phyloP scores from a whole-genome alignment of 2,329 filamentous ascomycete species.

The Curvularia verruculosa region DNA sequence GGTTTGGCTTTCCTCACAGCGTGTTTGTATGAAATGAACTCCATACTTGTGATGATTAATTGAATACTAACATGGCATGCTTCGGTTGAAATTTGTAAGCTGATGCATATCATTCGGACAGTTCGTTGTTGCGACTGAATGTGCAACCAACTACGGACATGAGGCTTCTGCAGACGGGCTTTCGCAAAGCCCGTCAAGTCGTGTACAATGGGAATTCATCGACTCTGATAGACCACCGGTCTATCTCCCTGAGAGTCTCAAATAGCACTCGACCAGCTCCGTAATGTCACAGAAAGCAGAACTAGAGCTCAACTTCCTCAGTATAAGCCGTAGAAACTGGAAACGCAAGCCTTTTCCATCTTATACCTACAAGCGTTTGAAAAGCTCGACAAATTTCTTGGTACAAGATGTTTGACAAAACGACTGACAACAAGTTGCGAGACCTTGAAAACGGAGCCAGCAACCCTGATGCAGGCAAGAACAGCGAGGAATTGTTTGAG shows the following conservation, averaged over 20 bases:
- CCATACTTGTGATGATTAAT: neutral
- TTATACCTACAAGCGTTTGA: neutral
- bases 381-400: neutral
- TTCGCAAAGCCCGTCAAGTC: neutral
- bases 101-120: neutral
- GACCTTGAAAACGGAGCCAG: neutral
- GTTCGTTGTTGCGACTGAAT: neutral
- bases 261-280: neutral
- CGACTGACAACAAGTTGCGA: neutral
- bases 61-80: neutral
- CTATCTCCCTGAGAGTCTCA: neutral
- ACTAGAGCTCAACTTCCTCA: neutral
- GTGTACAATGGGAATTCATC: neutral
- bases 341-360: neutral
- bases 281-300: neutral
- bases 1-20: too few relatives aligned
- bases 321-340: neutral
- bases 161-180: neutral
- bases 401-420: neutral
- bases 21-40: neutral
- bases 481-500: neutral
- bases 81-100: neutral
- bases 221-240: neutral
- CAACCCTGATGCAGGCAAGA: neutral
- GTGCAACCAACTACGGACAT: neutral